Percentiles rank a stretch among this genome's conserved stretches.
Conservation (phyloP, 805 yeast species). For the Hanseniaspora lindneri region DNA sequence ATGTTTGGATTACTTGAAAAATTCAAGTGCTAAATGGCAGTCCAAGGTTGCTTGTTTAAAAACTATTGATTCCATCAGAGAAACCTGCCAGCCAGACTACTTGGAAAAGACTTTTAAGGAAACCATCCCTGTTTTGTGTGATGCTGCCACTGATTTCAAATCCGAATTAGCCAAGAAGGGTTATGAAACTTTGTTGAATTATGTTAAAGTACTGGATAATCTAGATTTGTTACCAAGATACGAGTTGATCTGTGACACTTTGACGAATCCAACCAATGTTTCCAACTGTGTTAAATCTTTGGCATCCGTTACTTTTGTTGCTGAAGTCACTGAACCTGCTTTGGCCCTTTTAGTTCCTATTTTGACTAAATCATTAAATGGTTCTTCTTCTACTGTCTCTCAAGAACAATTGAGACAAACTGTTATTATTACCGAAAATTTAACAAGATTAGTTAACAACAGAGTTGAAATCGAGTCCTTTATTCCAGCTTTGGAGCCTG, state of each 20-base stretch:
- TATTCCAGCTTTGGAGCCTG: constrained; percentile 82
- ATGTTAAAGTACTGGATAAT: constrained; percentile 77
- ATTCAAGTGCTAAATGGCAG: constrained; percentile 84
- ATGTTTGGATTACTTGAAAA: constrained; percentile 50
- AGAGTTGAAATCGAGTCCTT: constrained; percentile 79
- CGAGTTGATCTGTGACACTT: constrained; percentile 72
- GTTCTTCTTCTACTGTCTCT: constrained; percentile 47
- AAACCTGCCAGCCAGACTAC: constrained; percentile 72
- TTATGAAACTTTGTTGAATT: constrained; percentile 51
- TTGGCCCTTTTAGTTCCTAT: constrained; percentile 83
- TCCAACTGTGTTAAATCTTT: constrained; percentile 79
- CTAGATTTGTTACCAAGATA: constrained; percentile 81
- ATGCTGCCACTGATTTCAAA: constrained; percentile 86
- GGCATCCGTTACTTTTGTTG: constrained; percentile 90
- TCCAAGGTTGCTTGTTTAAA: constrained; percentile 71
- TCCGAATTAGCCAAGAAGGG: constrained; percentile 90
- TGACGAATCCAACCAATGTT: constrained; percentile 80
- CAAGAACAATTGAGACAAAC: constrained; percentile 96
- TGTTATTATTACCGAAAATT: constrained; percentile 87
- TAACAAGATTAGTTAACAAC: constrained; percentile 89
- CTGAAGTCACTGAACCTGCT: constrained; percentile 96
- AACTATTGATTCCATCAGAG: constrained; percentile 59
- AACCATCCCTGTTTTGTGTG: constrained; percentile 75
- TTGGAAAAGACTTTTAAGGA: constrained; percentile 69
- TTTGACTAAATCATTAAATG: constrained; percentile 71